Evolutionary conservation across 2,329 filamentous ascomycete genomes (phyloP), one percentile per base, ranked within the genome.

Genomic region (Scedosporium aurantiacum): DNA sequence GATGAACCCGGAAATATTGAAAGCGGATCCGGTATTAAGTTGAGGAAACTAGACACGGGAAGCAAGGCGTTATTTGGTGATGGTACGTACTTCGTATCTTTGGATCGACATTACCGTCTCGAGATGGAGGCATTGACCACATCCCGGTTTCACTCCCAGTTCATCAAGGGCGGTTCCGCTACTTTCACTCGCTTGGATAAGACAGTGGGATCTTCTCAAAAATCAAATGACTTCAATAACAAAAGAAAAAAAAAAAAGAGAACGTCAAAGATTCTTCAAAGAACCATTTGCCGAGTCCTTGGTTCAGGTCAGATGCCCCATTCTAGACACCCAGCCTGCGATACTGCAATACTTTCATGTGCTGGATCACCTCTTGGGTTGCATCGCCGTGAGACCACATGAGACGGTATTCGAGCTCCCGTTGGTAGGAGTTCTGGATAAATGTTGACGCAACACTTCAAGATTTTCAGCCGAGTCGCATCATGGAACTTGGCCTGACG

Each of bases 101-200:
- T 54, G 27, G 50, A 54, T 54, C 50, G n/a, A 54, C 50, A 54
- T 14, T 54, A 28, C 50, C 50, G 50, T 54, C 50, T 54, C 50
- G 23, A 21, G 50, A 25, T 23, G 18, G 18, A 23, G 18, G 18
- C 23, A 54, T 23, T 54, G 50, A 23, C 50, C 50, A 54, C 50
- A 54, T 54, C 50, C 50, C 18, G 50, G 50, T 54, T 27, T 27
- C 50, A 27, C 12, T 54, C 12, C 23, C 50, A 54, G 18, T 14
- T 23, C 50, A 21, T 27, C 50, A 54, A 27, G 23, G 18, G 18
- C 10, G 32, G 32, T 37, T 37, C 32, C 32, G 32, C 32, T 23
- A 23, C 18, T 23, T 14, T 54, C 7, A 6, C 50, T 54, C 23
- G 7, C 12, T 12, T 54, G 50, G 50, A 27, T 54, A 27, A 23